Base-by-base conservation (phyloP, 2,329 filamentous ascomycete genomes). In the Fusarium illudens region DNA sequence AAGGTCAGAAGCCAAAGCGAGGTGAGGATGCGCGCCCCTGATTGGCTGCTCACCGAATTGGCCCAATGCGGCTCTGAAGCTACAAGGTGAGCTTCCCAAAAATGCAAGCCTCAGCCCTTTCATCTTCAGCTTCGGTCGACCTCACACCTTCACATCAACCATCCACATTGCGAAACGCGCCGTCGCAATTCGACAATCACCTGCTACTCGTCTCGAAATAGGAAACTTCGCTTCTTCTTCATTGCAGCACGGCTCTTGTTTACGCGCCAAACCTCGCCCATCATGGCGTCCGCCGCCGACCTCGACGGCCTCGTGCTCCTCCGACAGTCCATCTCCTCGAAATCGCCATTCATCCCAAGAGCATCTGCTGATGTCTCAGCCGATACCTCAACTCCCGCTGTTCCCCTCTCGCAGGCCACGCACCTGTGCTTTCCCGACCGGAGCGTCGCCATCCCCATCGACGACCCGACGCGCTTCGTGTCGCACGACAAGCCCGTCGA, bases 271-370 rank as follows among this genome's bases (percentile, higher is more conserved):
- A 52, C 53, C 19, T 57, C 59, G 53, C 53, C 71, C 68, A 79
- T 64, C 61, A 91, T 91, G 89, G 84, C 89, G 62, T 66, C 71
- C 70, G 77, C 85, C 56, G 79, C 81, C 72, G 87, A 89, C 71
- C 85, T 88, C 68, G 94, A 98, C 76, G 89, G 94, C 52, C 89
- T 98, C 70, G 85, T 94, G 69, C 89, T 96, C 67, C 86, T 98
- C 72, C 92, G 94, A 75, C 89, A 92, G 76, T 90, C 92, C 68
- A 96, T 98, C 80, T 89, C 91, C 57, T 86, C 89, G 60, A 86
- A 85, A 72, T 87, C 85, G 73, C 80, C 89, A 52, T 91, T 94
- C 60, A 86, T 92, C 57, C 92, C 94, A 42, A 92, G 91, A 60
- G 90, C 89, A 59, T 91, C 89, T 58, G 81, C 88, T 70, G 89